Evolutionary conservation across 202 grass and related monocot species (phyloP).

Genomic region (Eragrostis tef): DNA sequence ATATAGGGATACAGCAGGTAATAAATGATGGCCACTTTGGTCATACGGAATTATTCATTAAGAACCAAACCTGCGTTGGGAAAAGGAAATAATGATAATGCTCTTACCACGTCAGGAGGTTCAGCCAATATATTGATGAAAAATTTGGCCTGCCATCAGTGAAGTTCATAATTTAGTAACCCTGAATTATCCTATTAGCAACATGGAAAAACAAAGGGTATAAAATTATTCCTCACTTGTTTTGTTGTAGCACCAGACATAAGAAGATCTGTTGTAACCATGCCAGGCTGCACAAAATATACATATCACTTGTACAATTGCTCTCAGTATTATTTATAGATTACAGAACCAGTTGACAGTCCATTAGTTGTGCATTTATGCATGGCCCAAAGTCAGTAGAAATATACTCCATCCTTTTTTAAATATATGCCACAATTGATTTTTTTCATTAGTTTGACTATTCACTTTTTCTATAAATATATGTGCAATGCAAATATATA

Average conservation of each 20-base stretch:
- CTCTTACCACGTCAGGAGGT: slow-evolving; percentile 86
- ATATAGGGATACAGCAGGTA: slow-evolving; percentile 21
- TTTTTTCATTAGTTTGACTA: no score
- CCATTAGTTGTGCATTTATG: slow-evolving; percentile 8
- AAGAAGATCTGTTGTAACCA: slow-evolving; percentile 99
- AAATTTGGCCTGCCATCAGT: slow-evolving; percentile 79
- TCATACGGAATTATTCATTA: slow-evolving; percentile 18
- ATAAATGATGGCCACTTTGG: slow-evolving; percentile 46
- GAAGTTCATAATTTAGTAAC: slow-evolving; percentile 38
- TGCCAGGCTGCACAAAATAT: slow-evolving; percentile 82
- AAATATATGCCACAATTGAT: no score
- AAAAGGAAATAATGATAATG: slow-evolving; percentile 39
- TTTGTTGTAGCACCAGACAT: slow-evolving; percentile 97
- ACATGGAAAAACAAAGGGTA: slow-evolving; percentile 23
- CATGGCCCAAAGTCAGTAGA: slow-evolving; percentile 31
- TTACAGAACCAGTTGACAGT: slow-evolving; percentile 25
- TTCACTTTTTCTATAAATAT: no score
- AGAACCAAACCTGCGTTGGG: neutral
- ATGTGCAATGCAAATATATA: no score
- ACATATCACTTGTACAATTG: slow-evolving; percentile 41
- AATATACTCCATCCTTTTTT: neutral
- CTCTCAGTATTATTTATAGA: slow-evolving; percentile 32
- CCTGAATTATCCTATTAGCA: slow-evolving; percentile 25
- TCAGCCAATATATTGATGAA: slow-evolving; percentile 99
- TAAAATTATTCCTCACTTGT: slow-evolving; percentile 58